These are phyloP conservation scores for Phytophthora pluvialis DNA, from an alignment of 352 stramenopile species.

Conservation along the genomic window DNA sequence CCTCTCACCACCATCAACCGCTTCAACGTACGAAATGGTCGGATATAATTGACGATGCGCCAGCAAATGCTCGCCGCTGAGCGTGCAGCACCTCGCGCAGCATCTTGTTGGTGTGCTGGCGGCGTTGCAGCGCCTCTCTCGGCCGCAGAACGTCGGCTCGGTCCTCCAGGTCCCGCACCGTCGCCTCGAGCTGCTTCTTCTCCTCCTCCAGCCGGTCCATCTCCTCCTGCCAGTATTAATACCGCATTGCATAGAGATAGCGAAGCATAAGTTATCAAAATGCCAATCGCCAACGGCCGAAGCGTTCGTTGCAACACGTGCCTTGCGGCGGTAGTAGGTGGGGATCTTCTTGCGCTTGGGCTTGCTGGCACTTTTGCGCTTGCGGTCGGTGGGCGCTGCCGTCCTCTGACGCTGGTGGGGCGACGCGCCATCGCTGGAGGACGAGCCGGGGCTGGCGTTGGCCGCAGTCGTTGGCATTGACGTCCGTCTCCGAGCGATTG, in stretches of 20 bases:
- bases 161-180: constrained; percentile 14
- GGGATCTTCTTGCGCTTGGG: constrained; percentile 36
- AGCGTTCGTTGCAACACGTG: neutral
- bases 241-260: neutral
- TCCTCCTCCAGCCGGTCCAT: constrained; percentile 33
- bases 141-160: constrained; percentile 23
- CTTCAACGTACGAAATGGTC: constrained; percentile 32
- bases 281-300: neutral
- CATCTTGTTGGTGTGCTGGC: constrained; percentile 26
- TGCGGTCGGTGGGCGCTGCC: neutral
- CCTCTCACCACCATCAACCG: too few relatives aligned
- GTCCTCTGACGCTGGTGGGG: constrained; percentile 13
- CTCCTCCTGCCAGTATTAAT: constrained; percentile 18
- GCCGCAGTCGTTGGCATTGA: constrained; percentile 1
- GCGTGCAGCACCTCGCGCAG: constrained; percentile 34
- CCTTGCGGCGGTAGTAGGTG: constrained; percentile 40
- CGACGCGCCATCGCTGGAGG: constrained; percentile 10
- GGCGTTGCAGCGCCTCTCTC: constrained; percentile 15
- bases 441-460: constrained; percentile 1
- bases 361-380: constrained; percentile 20
- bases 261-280: constrained; percentile 1
- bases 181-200: constrained; percentile 22
- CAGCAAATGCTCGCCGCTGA: constrained; percentile 33
- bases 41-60: constrained; percentile 27
- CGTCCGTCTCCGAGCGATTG: neutral